Percentiles rank a stretch among this genome's conserved stretches.
Evolutionary conservation across 345 rosid genomes (phyloP).

Genomic region (Noccaea bulbosa): DNA sequence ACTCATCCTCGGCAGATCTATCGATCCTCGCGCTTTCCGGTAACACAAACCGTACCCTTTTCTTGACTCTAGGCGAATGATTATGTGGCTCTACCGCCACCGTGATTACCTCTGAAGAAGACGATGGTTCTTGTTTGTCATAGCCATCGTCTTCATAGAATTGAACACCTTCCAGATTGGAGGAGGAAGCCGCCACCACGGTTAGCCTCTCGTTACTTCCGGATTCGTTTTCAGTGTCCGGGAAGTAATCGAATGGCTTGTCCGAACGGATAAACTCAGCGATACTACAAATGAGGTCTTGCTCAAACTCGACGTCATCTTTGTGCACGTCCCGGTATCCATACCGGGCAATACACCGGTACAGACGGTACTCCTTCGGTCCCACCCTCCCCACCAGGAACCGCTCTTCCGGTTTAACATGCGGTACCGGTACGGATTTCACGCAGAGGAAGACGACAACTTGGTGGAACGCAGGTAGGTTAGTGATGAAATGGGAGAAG

Average conservation of each 20-base stretch:
- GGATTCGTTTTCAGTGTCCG: conserved; percentile 44
- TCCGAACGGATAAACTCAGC: conserved; percentile 82
- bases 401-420: conserved; percentile 84
- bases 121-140: conserved; percentile 37
- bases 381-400: conserved; percentile 90
- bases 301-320: conserved; percentile 86
- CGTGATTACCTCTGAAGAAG: conserved; percentile 48
- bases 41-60: conserved; percentile 78
- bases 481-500: conserved; percentile 96
- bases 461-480: conserved; percentile 99
- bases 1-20: conserved; percentile 57
- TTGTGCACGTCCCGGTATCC: conserved; percentile 90
- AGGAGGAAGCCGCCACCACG: conserved; percentile 75
- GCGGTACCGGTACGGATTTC: conserved; percentile 95
- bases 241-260: conserved; percentile 36
- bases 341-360: conserved; percentile 91
- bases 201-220: conserved; percentile 62
- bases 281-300: conserved; percentile 78
- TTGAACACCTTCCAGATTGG: conserved; percentile 58
- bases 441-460: conserved; percentile 90
- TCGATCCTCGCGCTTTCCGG: conserved; percentile 64
- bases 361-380: conserved; percentile 77
- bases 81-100: conserved; percentile 51
- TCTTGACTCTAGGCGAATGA: conserved; percentile 47
- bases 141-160: conserved; percentile 52